These are phyloP conservation scores for Borealophlyctis nickersoniae DNA, from an alignment of 192 early-diverging fungal species.

Conservation along the genomic window DNA sequence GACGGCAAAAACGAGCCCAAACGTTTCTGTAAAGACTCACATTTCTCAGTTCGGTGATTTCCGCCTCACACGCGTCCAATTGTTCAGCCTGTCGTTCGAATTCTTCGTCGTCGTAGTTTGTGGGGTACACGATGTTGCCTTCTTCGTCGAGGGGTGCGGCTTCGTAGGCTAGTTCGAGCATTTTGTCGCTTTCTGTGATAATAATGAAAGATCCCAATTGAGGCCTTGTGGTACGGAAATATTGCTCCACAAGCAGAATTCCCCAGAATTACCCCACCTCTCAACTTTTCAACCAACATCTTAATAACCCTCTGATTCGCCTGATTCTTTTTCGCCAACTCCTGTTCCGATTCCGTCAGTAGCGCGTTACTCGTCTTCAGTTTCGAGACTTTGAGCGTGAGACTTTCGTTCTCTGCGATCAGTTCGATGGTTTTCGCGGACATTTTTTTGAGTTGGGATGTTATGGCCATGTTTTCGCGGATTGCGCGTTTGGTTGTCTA, in stretches of 20 bases:
- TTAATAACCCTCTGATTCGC: constrained; percentile 55
- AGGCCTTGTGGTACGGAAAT: constrained; percentile 2
- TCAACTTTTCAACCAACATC: constrained; percentile 55
- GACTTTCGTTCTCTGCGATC: constrained; percentile 51
- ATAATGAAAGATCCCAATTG: no score
- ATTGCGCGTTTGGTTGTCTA: constrained; percentile 62
- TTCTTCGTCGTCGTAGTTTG: constrained; percentile 4
- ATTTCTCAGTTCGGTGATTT: constrained; percentile 16
- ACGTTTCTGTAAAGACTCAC: background rate
- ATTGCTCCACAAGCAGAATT: background rate
- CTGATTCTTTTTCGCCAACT: constrained; percentile 55
- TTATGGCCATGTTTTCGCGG: constrained; percentile 60
- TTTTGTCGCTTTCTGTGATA: constrained; percentile 49
- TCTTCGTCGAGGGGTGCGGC: constrained; percentile 11
- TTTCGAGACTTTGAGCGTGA: constrained; percentile 40
- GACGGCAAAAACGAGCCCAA: background rate
- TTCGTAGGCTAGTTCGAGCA: constrained; percentile 53
- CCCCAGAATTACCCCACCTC: constrained; percentile 27
- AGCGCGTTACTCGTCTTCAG: constrained; percentile 43
- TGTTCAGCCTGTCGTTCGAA: constrained; percentile 7
- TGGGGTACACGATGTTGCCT: constrained; percentile 4
- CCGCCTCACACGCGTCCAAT: background rate
- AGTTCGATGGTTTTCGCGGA: constrained; percentile 46
- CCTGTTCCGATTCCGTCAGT: constrained; percentile 47
- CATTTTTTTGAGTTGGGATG: constrained; percentile 61